A percentile compares a stretch with the other conserved stretches of the same genome.
phyloP scores from a whole-genome alignment of 1,284 basidiomycete species.

The Marasmius oreades region DNA sequence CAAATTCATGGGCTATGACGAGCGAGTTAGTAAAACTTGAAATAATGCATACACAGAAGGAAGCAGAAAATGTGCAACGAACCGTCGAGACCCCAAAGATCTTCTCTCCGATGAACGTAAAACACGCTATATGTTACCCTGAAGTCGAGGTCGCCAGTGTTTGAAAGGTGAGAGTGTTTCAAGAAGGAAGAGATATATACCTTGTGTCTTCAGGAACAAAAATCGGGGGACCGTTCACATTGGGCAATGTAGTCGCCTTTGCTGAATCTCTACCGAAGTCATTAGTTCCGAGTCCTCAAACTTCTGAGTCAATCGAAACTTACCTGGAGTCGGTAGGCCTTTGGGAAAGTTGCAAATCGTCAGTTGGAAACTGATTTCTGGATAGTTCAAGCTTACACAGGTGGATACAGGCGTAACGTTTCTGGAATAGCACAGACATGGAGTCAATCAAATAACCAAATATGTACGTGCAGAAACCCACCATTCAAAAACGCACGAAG shows the following conservation, averaged over 20 bases:
- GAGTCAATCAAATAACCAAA: background rate
- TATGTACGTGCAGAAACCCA: slow-evolving; percentile 15
- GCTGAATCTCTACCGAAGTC: no score
- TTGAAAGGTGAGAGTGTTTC: background rate
- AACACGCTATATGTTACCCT: slow-evolving; percentile 15
- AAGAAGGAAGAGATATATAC: no score
- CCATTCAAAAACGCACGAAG: slow-evolving; percentile 40
- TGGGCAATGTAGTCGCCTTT: no score
- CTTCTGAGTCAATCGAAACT: no score
- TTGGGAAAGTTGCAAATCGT: no score
- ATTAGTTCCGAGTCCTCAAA: no score
- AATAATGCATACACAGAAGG: background rate
- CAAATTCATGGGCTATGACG: slow-evolving; percentile 50
- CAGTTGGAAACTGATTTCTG: no score
- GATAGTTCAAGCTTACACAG: no score
- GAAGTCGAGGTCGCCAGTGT: slow-evolving; percentile 6
- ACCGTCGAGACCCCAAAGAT: slow-evolving; percentile 28
- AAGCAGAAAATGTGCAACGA: background rate
- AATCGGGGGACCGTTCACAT: no score
- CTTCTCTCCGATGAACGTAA: slow-evolving; percentile 22
- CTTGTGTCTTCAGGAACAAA: no score
- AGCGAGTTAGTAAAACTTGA: no score
- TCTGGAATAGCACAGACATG: slow-evolving; percentile 26
- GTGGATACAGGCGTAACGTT: slow-evolving; percentile 41
- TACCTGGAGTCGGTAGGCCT: no score